These are phyloP conservation scores for Yamadazyma insecticola DNA, from an alignment of 805 yeast genomes.

Conservation along the genomic window DNA sequence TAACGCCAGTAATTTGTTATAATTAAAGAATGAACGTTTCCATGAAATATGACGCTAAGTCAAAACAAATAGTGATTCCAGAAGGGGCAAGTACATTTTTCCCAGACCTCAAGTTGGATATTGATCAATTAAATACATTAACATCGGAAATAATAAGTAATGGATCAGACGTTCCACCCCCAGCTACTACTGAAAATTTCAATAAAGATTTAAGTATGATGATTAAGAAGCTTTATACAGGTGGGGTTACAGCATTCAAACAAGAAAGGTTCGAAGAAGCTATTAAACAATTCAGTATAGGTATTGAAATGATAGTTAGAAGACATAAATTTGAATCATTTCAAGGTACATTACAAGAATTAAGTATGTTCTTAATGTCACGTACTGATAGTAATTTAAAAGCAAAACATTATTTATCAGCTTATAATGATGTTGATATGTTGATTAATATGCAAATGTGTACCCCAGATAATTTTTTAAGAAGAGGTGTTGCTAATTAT, in stretches of 20 bases:
- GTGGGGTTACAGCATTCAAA: conserved; percentile 57
- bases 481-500: conserved; percentile 61
- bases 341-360: conserved; percentile 66
- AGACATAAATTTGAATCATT: conserved; percentile 73
- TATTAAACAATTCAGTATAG: conserved; percentile 58
- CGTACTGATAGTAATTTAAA: conserved; percentile 66
- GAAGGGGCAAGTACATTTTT: conserved; percentile 13
- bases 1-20: no score
- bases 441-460: conserved; percentile 53
- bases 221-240: conserved; percentile 61
- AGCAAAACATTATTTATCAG: conserved; percentile 50
- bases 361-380: conserved; percentile 61
- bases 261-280: conserved; percentile 54
- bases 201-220: conserved; percentile 52
- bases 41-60: conserved; percentile 21
- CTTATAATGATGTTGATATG: conserved; percentile 67
- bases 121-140: conserved; percentile 37
- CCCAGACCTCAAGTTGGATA: conserved; percentile 35
- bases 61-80: conserved; percentile 20
- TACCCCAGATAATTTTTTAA: conserved; percentile 65
- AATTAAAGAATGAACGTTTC: conserved; percentile 3
- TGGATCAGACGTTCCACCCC: conserved; percentile 48
- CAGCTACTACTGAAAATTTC: conserved; percentile 52
- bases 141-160: conserved; percentile 35
- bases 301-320: conserved; percentile 62